Evolutionary conservation across 768 basidiomycete genomes (phyloP), one percentile per base, ranked within the genome.

Genomic region (Lactifluus hygrophoroides): DNA sequence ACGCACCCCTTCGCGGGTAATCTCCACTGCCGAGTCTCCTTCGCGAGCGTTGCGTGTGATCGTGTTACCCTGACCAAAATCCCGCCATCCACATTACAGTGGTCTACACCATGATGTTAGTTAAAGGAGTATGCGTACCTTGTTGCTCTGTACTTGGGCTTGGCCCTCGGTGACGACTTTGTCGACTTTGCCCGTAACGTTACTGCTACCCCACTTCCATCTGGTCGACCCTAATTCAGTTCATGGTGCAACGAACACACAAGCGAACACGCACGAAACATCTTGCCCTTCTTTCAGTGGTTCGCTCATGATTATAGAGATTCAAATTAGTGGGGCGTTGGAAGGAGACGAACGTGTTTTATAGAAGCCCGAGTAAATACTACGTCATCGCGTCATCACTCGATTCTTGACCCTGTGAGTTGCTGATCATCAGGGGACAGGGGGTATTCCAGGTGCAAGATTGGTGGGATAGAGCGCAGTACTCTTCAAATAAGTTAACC

Each of bases 21-120:
- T 79, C 59, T 76, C 75, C 27, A 80, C 74, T 4, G 77, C 79
- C 1, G 80, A 77, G 67, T 80, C 78, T 11, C 74, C 79, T 40
- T 73, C 72, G 37, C 66, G 71, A 2, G 72, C 78, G 21, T 75
- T 78, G 54, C 76, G 73, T 3, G 67, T 68, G 42, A 78, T 71
- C 3, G 72, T 74, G 57, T 80, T 78, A 2, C 73, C 76, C 72
- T 76, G 11, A 35, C 19, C 14, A 28, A 40, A 10, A 50, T 21
- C 3, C 16, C 14, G 47, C 19, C 34, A 7, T 7, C 30, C 4
- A 3, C 9, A 28, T 17, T 17, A 42, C 5, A 19, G 3, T 14
- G 5, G 0, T 30, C 6, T 23, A 44, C n/a, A n/a, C n/a, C n/a
- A n/a, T n/a, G 3, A 42, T 7, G n/a, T 3, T 10, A 8, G 16